Evolutionary conservation across 441 rosid species (phyloP), one percentile per base, ranked within the genome.

Genomic region (Mallotus repandus): DNA sequence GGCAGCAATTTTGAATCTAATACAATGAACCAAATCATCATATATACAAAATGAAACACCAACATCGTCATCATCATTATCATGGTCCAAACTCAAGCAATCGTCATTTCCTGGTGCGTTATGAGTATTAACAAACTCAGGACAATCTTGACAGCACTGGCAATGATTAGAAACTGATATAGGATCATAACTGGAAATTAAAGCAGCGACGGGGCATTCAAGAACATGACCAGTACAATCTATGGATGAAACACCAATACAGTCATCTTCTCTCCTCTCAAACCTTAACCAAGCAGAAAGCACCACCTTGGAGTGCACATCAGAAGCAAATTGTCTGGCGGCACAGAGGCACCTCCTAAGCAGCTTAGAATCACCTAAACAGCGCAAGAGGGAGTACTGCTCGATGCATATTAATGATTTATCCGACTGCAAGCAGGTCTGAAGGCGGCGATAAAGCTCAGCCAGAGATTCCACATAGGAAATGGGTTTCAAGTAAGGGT

Each of bases 221-320:
- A 93, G 84, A 59, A 82, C 85, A 59, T 85, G 75, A 21, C 97
- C 97, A 25, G 87, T 79, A 65, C 98, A 96, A 79, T 89, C 96
- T 93, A 92, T 86, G 12, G 98, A 78, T 7, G 81, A 80, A 0
- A 88, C 83, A n/a, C 95, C 98, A 55, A 84, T 76, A 21, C 92
- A 83, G 78, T 92, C 98, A 76, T 96, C 93, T 68, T 91, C 98
- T 74, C 98, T 88, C 88, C 98, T 87, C 85, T 96, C 99, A 56
- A 56, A 94, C 54, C 98, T 79, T 72, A 96, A 85, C 97, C 99
- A 96, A 4, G 98, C 82, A 0, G 96, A 88, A 45, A 96, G 80
- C 13, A 96, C 95, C 25, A 89, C 88, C 76, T 94, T 96, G 4
- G 91, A 78, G 71, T 91, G 90, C 55, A 89, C 95, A 63, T 92